These are phyloP conservation scores for Phaeosphaeria sp. DNA, from an alignment of 2,329 filamentous ascomycete genomes.

Conservation along the genomic window DNA sequence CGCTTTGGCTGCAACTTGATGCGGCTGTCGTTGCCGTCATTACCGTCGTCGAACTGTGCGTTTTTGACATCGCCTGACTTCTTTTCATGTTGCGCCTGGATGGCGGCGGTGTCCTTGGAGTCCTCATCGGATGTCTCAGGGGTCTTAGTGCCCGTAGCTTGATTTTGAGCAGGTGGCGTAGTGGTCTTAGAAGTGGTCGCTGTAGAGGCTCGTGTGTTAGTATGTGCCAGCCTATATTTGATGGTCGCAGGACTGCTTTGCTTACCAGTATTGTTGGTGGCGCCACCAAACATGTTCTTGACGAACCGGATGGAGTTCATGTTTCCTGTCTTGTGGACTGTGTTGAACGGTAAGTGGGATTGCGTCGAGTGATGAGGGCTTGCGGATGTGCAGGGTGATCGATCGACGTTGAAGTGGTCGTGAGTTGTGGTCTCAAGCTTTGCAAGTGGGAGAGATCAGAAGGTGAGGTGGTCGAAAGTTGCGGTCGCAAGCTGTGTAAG, in stretches of 20 bases:
- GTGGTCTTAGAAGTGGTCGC: background rate
- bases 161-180: background rate
- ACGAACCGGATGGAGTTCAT: background rate
- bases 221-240: background rate
- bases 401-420: background rate
- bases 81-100: background rate
- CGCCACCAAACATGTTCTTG: background rate
- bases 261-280: background rate
- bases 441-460: background rate
- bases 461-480: too few relatives aligned
- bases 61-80: too few relatives aligned
- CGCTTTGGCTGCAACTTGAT: background rate
- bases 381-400: background rate
- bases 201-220: background rate
- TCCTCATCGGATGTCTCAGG: background rate
- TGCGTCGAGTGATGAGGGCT: background rate
- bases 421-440: background rate
- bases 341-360: background rate
- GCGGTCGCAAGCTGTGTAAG: too few relatives aligned
- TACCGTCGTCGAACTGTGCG: background rate
- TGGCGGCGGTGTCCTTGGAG: background rate
- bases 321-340: background rate
- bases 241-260: background rate
- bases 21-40: background rate
- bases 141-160: background rate